A percentile compares a stretch with the other conserved stretches of the same genome.
These are phyloP conservation scores for Syzygium aromaticum DNA, from an alignment of 345 rosid species.

Conservation along the genomic window DNA sequence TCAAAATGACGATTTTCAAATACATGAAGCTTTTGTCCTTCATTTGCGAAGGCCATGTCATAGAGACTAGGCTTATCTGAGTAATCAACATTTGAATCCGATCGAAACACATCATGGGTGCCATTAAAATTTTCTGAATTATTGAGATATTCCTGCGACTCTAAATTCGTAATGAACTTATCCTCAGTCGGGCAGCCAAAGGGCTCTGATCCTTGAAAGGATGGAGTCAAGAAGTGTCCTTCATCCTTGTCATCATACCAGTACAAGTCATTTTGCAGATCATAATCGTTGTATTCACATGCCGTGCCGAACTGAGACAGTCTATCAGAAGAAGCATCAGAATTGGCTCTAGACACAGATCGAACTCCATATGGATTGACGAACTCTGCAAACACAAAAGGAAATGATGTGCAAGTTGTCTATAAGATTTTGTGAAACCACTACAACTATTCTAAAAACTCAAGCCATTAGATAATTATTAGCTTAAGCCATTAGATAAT, in stretches of 20 bases:
- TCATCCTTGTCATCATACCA: constrained; percentile 56
- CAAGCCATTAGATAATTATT: too few relatives aligned
- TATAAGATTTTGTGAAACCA: too few relatives aligned
- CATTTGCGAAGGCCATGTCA: constrained; percentile 5
- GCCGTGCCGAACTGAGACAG: constrained; percentile 88
- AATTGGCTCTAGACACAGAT: constrained; percentile 42
- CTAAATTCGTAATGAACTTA: constrained; percentile 53
- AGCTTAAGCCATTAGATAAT: too few relatives aligned
- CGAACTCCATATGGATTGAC: constrained; percentile 80
- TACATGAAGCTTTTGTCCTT: constrained; percentile 8
- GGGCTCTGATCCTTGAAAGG: constrained; percentile 44
- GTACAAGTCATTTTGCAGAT: constrained; percentile 51
- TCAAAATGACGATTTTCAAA: constrained; percentile 20
- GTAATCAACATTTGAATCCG: constrained; percentile 29
- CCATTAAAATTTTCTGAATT: constrained; percentile 18
- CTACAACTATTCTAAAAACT: too few relatives aligned
- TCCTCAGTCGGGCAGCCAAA: constrained; percentile 61
- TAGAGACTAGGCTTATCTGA: constrained; percentile 47
- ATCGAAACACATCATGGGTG: constrained; percentile 30
- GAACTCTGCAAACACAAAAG: constrained; percentile 41
- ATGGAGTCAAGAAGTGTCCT: constrained; percentile 65
- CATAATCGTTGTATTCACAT: constrained; percentile 58
- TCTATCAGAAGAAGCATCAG: constrained; percentile 58
- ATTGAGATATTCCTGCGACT: constrained; percentile 24
- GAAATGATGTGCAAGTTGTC: not conserved